These are phyloP conservation scores for Blastocystis sp. DNA, from an alignment of 352 stramenopile genomes.

Conservation along the genomic window DNA sequence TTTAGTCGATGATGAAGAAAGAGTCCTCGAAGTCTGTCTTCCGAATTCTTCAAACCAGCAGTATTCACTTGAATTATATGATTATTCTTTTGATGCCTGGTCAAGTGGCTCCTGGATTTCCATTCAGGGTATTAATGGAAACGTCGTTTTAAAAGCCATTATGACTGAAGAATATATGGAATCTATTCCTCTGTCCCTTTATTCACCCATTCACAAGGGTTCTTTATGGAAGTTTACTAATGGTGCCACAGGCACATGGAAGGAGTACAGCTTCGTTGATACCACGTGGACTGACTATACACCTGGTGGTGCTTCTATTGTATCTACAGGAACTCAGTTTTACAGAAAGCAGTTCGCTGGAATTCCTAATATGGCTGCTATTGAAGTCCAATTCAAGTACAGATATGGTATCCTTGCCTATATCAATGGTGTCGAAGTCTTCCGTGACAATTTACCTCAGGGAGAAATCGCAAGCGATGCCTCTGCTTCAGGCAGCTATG, in stretches of 20 bases:
- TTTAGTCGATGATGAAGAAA: background rate
- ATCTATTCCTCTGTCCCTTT: background rate
- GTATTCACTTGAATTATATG: background rate
- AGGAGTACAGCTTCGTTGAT: background rate
- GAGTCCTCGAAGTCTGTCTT: background rate
- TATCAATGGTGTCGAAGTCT: constrained; percentile 23
- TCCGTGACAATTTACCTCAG: background rate
- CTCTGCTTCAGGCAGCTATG: background rate
- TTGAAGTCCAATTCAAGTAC: constrained; percentile 5
- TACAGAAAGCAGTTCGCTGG: constrained; percentile 13
- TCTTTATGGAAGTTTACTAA: constrained; percentile 4
- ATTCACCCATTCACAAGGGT: background rate
- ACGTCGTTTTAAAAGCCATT: constrained; percentile 5
- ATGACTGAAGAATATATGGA: background rate
- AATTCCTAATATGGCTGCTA: constrained; percentile 5
- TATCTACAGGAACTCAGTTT: constrained; percentile 3
- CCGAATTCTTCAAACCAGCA: background rate
- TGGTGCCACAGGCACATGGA: background rate
- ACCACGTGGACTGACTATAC: background rate
- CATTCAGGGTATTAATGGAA: background rate
- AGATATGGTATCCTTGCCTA: constrained; percentile 1
- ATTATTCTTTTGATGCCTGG: background rate
- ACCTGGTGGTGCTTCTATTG: background rate
- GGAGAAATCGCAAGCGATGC: background rate
- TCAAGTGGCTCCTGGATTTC: background rate